These are phyloP conservation scores for Xylariaceae sp. DNA, from an alignment of 2,329 filamentous ascomycete species.

Conservation along the genomic window DNA sequence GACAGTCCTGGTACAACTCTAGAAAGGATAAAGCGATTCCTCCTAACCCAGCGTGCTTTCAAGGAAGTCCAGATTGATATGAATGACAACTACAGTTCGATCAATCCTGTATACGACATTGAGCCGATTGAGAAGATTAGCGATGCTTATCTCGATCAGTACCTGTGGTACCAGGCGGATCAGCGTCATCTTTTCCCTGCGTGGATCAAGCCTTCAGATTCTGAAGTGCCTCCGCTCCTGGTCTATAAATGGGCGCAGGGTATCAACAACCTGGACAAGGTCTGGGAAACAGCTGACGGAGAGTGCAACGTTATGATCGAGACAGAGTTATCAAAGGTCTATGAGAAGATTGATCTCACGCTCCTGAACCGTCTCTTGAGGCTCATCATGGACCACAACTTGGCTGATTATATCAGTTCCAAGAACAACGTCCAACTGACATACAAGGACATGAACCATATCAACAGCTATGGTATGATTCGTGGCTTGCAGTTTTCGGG, in stretches of 20 bases:
- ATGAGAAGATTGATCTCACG: constrained; percentile 97
- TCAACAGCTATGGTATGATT: constrained; percentile 98
- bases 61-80: constrained; percentile 99
- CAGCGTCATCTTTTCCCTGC: constrained; percentile 94
- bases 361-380: constrained; percentile 87
- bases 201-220: constrained; percentile 99
- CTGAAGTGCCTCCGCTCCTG: constrained; percentile 88
- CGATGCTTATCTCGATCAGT: constrained; percentile 96
- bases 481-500: constrained; percentile 96
- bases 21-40: constrained; percentile 93
- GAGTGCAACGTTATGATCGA: constrained; percentile 99
- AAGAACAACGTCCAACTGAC: constrained; percentile 99
- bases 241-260: constrained; percentile 99
- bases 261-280: constrained; percentile 94
- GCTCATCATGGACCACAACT: constrained; percentile 98
- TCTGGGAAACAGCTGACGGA: constrained; percentile 90
- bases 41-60: constrained; percentile 94
- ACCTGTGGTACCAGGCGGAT: constrained; percentile 98
- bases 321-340: constrained; percentile 97
- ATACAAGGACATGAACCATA: constrained; percentile 99
- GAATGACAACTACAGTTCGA: constrained; percentile 99
- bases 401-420: constrained; percentile 97
- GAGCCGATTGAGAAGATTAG: constrained; percentile 99
- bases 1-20: constrained; percentile 95
- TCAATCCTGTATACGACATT: constrained; percentile 98